Percentiles rank a stretch among this genome's conserved stretches.
Evolutionary conservation across 768 basidiomycete species (phyloP).

Genomic region (Lentinula raphanica): DNA sequence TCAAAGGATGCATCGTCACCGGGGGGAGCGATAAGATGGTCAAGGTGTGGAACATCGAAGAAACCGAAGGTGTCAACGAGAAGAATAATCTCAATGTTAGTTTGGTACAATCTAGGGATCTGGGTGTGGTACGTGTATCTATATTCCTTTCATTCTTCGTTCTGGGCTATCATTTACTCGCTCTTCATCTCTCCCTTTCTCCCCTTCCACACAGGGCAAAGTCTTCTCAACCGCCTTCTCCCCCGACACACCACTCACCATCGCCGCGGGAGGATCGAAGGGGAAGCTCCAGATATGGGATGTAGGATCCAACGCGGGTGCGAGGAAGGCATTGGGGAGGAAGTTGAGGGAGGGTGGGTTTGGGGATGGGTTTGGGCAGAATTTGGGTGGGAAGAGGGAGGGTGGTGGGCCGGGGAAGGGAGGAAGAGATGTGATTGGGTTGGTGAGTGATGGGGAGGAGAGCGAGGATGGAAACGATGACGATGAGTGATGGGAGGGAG

Average conservation of each 20-base stretch:
- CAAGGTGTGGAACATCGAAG: conserved; percentile 90
- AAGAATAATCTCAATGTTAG: conserved; percentile 77
- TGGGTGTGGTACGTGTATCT: conserved; percentile 70
- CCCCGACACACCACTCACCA: conserved; percentile 81
- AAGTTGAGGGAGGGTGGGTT: conserved; percentile 64
- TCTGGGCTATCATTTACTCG: background rate
- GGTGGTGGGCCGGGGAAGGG: conserved; percentile 53
- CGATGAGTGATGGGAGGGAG: background rate
- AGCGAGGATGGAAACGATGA: conserved; percentile 41
- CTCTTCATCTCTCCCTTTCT: background rate
- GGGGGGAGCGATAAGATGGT: conserved; percentile 94
- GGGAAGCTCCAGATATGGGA: conserved; percentile 97
- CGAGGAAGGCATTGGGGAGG: conserved; percentile 73
- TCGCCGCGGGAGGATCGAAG: conserved; percentile 92
- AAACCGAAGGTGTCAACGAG: conserved; percentile 59
- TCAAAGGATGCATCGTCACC: conserved; percentile 87
- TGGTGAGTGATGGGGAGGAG: conserved; percentile 67
- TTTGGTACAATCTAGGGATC: conserved; percentile 80
- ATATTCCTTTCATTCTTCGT: background rate
- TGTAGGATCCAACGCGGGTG: conserved; percentile 76
- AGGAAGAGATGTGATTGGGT: conserved; percentile 55
- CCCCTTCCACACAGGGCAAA: conserved; percentile 63
- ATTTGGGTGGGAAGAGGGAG: conserved; percentile 35
- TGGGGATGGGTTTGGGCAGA: too few species aligned
- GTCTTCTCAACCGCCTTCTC: conserved; percentile 91